These are phyloP conservation scores for Penicillium coprophilum DNA, from an alignment of 495 filamentous ascomycete species.

Conservation along the genomic window DNA sequence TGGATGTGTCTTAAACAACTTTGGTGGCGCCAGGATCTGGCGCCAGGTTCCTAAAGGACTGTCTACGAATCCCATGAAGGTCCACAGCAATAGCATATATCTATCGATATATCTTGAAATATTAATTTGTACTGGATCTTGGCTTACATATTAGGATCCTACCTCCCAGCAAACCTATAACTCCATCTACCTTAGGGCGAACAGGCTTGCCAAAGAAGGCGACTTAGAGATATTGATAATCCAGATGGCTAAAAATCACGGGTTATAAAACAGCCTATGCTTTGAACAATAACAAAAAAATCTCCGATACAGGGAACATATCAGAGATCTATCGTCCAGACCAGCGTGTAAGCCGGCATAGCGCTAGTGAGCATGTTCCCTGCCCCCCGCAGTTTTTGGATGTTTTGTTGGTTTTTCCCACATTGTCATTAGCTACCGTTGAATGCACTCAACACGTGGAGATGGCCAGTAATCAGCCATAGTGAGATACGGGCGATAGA, in stretches of 20 bases:
- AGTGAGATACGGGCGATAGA: background rate
- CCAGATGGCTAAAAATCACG: too few relatives aligned
- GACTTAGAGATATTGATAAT: too few relatives aligned
- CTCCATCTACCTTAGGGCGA: too few relatives aligned
- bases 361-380: background rate
- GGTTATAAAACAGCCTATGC: too few relatives aligned
- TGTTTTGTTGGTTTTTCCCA: background rate
- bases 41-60: background rate
- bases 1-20: background rate
- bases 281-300: background rate
- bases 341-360: background rate
- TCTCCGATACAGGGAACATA: background rate
- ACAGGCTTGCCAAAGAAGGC: too few relatives aligned
- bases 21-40: conserved; percentile 2
- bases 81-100: too few relatives aligned
- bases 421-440: background rate
- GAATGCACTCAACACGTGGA: background rate
- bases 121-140: too few relatives aligned
- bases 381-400: background rate
- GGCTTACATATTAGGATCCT: too few relatives aligned
- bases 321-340: background rate
- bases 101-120: too few relatives aligned
- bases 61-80: background rate
- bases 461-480: background rate
- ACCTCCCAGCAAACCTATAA: too few relatives aligned